phyloP scores from a whole-genome alignment of 2,329 filamentous ascomycete species.

The Phaeoacremonium minimum region DNA sequence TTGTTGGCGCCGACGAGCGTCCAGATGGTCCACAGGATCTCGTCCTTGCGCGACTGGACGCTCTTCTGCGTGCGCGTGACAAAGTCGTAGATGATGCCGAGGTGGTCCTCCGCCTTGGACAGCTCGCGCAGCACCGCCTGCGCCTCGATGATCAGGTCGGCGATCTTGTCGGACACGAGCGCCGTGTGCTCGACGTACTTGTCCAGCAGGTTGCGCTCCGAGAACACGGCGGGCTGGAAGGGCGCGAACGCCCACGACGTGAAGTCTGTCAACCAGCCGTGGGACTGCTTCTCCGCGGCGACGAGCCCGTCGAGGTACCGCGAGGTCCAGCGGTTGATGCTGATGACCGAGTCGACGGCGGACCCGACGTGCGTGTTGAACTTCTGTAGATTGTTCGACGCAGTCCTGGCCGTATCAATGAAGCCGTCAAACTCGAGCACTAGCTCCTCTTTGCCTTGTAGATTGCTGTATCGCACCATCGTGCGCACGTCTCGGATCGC shows the following conservation, averaged over 20 bases:
- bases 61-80: conserved; percentile 59
- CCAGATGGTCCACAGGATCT: conserved; percentile 68
- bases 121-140: conserved; percentile 63
- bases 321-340: conserved; percentile 72
- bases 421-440: conserved; percentile 74
- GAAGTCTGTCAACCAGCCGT: conserved; percentile 30
- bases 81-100: conserved; percentile 67
- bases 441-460: conserved; percentile 66
- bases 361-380: conserved; percentile 76
- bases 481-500: conserved; percentile 71
- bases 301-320: conserved; percentile 62
- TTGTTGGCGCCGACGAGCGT: conserved; percentile 69
- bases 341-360: conserved; percentile 70
- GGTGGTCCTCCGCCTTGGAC: conserved; percentile 62
- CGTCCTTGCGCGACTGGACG: conserved; percentile 55
- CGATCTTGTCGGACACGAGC: conserved; percentile 66
- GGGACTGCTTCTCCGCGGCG: conserved; percentile 26
- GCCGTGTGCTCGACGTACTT: conserved; percentile 72
- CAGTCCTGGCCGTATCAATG: conserved; percentile 62
- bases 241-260: conserved; percentile 49
- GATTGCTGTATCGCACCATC: conserved; percentile 64
- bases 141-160: conserved; percentile 63
- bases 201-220: conserved; percentile 61
- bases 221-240: conserved; percentile 57
- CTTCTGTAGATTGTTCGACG: conserved; percentile 62